Conservation (phyloP, 2,329 filamentous ascomycete genomes). For the Colletotrichum euphorbiae region DNA sequence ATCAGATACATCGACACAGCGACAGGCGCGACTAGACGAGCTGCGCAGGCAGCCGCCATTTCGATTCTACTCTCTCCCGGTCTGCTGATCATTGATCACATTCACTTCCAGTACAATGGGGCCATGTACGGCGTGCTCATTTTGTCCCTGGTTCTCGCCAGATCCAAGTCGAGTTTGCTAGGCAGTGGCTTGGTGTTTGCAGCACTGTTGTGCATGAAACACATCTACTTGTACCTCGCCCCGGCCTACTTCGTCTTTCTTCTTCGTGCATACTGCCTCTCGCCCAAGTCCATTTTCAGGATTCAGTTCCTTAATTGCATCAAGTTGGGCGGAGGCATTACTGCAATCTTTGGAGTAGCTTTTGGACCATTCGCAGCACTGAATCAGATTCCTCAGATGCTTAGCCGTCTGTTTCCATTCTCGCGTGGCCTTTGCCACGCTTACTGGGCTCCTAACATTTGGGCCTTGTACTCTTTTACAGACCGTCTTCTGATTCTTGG, state of each 20-base stretch:
- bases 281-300: conserved; percentile 78
- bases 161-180: conserved; percentile 79
- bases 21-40: conserved; percentile 72
- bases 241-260: conserved; percentile 96
- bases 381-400: conserved; percentile 85
- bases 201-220: conserved; percentile 89
- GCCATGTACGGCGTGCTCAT: conserved; percentile 93
- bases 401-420: conserved; percentile 91
- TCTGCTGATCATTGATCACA: conserved; percentile 96
- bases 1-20: conserved; percentile 80
- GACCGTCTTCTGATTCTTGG: conserved; percentile 86
- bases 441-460: conserved; percentile 98
- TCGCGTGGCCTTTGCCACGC: conserved; percentile 94
- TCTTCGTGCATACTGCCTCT: conserved; percentile 89
- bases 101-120: conserved; percentile 99
- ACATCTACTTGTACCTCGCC: conserved; percentile 96
- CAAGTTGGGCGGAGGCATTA: conserved; percentile 82
- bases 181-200: conserved; percentile 87
- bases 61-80: conserved; percentile 93
- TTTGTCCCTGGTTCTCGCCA: conserved; percentile 85
- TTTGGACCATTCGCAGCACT: conserved; percentile 89
- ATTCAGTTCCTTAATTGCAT: conserved; percentile 83
- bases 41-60: conserved; percentile 86
- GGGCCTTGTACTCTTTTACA: conserved; percentile 94
- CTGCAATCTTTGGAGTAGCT: conserved; percentile 78